Base-by-base conservation (phyloP, 768 basidiomycete species). In the Lactarius akahatsu region DNA sequence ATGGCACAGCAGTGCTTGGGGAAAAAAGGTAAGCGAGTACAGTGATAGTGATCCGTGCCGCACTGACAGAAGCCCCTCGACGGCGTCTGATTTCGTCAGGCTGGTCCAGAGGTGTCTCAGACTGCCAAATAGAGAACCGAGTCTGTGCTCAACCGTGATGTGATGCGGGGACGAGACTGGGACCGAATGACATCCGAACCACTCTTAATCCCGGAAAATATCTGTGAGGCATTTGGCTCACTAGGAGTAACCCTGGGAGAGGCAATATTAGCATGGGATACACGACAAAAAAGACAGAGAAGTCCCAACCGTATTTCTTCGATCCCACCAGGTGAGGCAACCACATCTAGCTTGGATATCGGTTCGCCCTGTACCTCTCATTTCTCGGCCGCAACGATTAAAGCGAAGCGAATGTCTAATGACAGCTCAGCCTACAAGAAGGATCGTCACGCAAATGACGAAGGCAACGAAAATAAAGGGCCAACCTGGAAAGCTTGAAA, bases 401-500 rank as follows among this genome's bases (percentile, higher is more conserved):
- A 50, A 23, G 50, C 50, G 13, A 50, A 15, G 13, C 50, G 23
- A 50, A 50, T 50, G 23, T 50, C 50, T 23, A 50, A 50, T 50
- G n/a, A 50, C n/a, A 50, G 50, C 50, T 23, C 23, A 11, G 23
- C 50, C 50, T 50, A 6, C 23, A 23, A 47, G 47, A 50, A 50
- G 23, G 13, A 7, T 50, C 11, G 50, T 26, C 23, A 26, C 23
- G 50, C 13, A 50, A 50, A 26, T 26, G 50, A 50, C 3, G 23
- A 26, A 18, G 16, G 30, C 23, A 56, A 56, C 18, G 28, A 56
- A 56, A 56, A 34, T 50, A 13, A 26, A 26, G 50, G 11, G 4
- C 55, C 30, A 56, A 56, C 55, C 26, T 56, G 55, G 32, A 56
- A 56, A 9, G 55, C 20, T 56, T 56, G 30, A 20, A 56, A 30